Evolutionary conservation across 805 yeast genomes (phyloP), one percentile per base, ranked within the genome.

Genomic region (Myxozyma neotropica): DNA sequence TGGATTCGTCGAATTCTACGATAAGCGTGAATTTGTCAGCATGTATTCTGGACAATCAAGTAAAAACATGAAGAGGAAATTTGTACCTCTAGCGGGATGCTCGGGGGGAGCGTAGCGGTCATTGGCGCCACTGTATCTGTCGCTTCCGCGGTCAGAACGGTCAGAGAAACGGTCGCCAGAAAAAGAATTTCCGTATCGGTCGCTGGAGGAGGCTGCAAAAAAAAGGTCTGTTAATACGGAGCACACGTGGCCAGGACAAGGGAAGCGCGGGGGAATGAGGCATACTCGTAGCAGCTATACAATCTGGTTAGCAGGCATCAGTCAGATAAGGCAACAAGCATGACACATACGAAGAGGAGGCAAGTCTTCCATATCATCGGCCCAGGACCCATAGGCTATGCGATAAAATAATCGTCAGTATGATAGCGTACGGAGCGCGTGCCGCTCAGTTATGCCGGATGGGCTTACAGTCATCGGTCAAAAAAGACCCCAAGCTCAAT

Each of bases 311-410:
- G 39, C 26, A 35, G 3, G 7, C 17, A 17, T 21, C 23, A n/a
- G 2, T 29, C 3, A 8, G 19, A 19, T 19, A 3, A 17, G 15
- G 12, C 24, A 36, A 17, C 21, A n/a, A 3, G 21, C 13, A 23
- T 24, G 8, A 35, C 13, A 57, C 68, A n/a, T 57, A 59, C 63
- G 50, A 48, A 55, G 42, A 36, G 58, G 33, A n/a, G 66, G 66
- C 56, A 65, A 42, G 35, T 64, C 68, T 17, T 64, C 53, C 60
- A 64, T 49, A 17, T 65, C 68, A 33, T 65, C 68, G 26, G 65
- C 68, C 68, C 68, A 65, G 19, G 62, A 58, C 12, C 59, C 64
- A 36, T 45, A 60, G 36, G 53, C 68, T 55, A 21, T 4, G 8
- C 6, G 15, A 4, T 8, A 17, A 21, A 15, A 27, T 19, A 4